These are phyloP conservation scores for Fragilaria radians DNA, from an alignment of 108 stramenopile genomes.

Conservation along the genomic window DNA sequence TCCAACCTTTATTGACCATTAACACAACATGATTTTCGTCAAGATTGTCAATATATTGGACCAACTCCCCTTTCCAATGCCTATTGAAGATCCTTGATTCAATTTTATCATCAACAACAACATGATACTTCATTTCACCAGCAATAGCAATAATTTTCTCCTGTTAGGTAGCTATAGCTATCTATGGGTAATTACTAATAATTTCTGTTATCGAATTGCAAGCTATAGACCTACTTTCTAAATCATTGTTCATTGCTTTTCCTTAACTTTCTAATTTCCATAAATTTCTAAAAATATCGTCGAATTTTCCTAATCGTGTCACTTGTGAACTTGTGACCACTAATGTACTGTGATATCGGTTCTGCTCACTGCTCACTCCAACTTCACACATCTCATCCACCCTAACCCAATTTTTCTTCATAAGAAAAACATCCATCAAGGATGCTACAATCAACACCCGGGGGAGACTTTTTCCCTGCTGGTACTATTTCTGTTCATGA, in stretches of 20 bases:
- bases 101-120: constrained; percentile 9
- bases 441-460: neutral
- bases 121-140: neutral
- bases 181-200: too few species aligned
- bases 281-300: too few species aligned
- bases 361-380: constrained; percentile 27
- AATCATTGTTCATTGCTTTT: too few species aligned
- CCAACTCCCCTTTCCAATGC: constrained; percentile 42
- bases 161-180: too few species aligned
- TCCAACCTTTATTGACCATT: constrained; percentile 28
- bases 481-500: neutral
- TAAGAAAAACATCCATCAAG: neutral
- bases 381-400: constrained; percentile 3
- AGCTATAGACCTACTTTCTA: too few species aligned
- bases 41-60: constrained; percentile 27
- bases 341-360: too few species aligned
- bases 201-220: too few species aligned
- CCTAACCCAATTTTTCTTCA: neutral
- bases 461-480: neutral
- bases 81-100: constrained; percentile 23
- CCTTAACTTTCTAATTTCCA: too few species aligned
- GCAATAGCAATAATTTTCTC: neutral
- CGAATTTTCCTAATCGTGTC: too few species aligned
- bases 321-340: too few species aligned
- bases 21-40: constrained; percentile 39